Evolutionary conservation across 2,329 filamentous ascomycete genomes (phyloP).

Genomic region (Neonectria faginata): DNA sequence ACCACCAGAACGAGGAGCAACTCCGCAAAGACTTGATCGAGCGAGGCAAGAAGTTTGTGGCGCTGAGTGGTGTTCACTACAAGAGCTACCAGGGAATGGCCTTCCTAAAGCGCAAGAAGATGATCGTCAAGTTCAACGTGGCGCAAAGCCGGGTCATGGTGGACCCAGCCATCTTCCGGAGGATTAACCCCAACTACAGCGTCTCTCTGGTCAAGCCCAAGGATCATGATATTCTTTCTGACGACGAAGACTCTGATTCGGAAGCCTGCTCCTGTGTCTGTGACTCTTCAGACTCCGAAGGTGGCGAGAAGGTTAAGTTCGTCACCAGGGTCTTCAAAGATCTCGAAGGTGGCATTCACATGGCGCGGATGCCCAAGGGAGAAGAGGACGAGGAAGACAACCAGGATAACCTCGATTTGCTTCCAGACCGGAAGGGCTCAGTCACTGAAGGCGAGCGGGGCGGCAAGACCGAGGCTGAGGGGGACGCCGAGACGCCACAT

Average conservation of each 20-base stretch:
- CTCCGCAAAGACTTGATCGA: conserved; percentile 77
- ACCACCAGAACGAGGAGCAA: conserved; percentile 77
- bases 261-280: conserved; percentile 51
- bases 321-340: conserved; percentile 66
- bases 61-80: conserved; percentile 85
- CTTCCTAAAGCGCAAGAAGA: conserved; percentile 83
- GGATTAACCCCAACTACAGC: conserved; percentile 87
- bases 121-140: conserved; percentile 79
- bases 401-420: conserved; percentile 67
- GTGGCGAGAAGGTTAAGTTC: conserved; percentile 56
- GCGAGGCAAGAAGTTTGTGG: conserved; percentile 86
- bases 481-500: conserved; percentile 14
- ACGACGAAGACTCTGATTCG: conserved; percentile 59
- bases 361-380: conserved; percentile 47
- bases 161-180: conserved; percentile 83
- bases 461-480: conserved; percentile 12
- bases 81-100: conserved; percentile 85
- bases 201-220: conserved; percentile 80
- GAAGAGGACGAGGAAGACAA: conserved; percentile 49
- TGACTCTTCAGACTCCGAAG: conserved; percentile 53
- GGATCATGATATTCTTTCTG: conserved; percentile 71
- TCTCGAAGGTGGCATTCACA: conserved; percentile 53
- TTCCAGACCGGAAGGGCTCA: conserved; percentile 50
- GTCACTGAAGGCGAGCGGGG: conserved; percentile 6
- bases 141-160: conserved; percentile 91